These are phyloP conservation scores for Ophiostoma sp. DNA, from an alignment of 2,329 filamentous ascomycete species.

Conservation along the genomic window DNA sequence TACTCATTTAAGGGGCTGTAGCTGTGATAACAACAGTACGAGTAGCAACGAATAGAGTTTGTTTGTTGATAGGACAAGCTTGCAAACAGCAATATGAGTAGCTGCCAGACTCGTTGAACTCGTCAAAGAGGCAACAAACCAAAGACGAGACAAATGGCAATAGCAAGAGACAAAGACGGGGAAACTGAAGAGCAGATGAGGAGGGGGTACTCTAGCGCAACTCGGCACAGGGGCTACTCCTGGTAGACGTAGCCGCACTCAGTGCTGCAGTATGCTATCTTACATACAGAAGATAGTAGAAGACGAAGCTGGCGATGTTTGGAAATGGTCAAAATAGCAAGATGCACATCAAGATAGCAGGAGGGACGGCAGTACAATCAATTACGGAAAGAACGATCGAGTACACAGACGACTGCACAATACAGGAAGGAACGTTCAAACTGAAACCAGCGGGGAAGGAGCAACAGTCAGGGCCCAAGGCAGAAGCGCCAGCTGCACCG, in stretches of 20 bases:
- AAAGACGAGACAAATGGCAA: not conserved
- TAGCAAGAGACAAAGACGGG: too few species aligned
- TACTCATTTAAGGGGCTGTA: not conserved
- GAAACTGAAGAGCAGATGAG: not conserved
- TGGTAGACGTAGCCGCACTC: not conserved
- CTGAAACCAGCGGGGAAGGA: conserved; percentile 5
- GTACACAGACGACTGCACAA: not conserved
- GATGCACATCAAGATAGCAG: not conserved
- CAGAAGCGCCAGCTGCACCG: not conserved
- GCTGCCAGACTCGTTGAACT: too few species aligned
- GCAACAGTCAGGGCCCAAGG: not conserved
- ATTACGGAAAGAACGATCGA: conserved; percentile 2
- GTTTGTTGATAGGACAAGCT: not conserved
- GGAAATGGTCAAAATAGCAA: not conserved
- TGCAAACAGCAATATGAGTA: not conserved
- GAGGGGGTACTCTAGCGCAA: conserved; percentile 3
- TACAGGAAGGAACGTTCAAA: not conserved
- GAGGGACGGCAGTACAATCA: not conserved
- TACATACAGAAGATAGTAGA: not conserved
- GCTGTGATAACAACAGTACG: not conserved
- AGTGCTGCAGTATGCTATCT: not conserved
- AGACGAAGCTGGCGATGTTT: not conserved
- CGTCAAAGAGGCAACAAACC: not conserved
- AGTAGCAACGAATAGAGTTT: not conserved
- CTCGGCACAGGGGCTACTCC: not conserved